These are phyloP conservation scores for Aspergillus sp. DNA, from an alignment of 2,329 filamentous ascomycete genomes.

Conservation along the genomic window DNA sequence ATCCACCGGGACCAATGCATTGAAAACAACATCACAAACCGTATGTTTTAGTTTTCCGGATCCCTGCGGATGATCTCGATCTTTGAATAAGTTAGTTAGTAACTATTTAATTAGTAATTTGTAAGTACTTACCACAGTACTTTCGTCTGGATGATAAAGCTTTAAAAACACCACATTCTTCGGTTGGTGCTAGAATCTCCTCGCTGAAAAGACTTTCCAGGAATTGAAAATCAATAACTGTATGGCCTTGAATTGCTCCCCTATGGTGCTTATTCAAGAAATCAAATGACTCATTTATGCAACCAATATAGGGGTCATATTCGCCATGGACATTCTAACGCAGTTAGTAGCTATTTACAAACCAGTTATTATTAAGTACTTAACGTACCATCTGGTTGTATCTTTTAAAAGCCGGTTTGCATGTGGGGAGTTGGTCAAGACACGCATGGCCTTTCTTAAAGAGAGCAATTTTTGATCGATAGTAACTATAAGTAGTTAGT, in stretches of 20 bases:
- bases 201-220: slow-evolving; percentile 6
- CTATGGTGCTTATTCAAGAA: slow-evolving; percentile 3
- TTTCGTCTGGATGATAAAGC: slow-evolving; percentile 1
- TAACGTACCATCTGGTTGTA: slow-evolving; percentile 1
- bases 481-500: slow-evolving; percentile 4
- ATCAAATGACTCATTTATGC: slow-evolving; percentile 1
- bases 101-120: slow-evolving; percentile 3
- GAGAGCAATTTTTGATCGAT: slow-evolving; percentile 2
- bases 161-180: slow-evolving; percentile 5
- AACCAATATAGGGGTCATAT: slow-evolving; percentile 3
- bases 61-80: slow-evolving; percentile 6
- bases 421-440: slow-evolving; percentile 4
- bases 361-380: background rate
- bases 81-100: slow-evolving; percentile 5
- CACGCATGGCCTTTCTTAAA: slow-evolving; percentile 1
- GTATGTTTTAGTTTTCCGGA: slow-evolving; percentile 2
- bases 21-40: slow-evolving; percentile 5
- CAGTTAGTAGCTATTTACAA: slow-evolving; percentile 1
- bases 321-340: slow-evolving; percentile 1
- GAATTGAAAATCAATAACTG: slow-evolving; percentile 2
- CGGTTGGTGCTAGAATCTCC: background rate
- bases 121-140: slow-evolving; percentile 3
- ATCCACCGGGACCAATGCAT: slow-evolving; percentile 6
- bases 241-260: slow-evolving; percentile 1
- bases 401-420: slow-evolving; percentile 5